Conservation (phyloP, 148 eudicot species). For the Polygonum maritimum region DNA sequence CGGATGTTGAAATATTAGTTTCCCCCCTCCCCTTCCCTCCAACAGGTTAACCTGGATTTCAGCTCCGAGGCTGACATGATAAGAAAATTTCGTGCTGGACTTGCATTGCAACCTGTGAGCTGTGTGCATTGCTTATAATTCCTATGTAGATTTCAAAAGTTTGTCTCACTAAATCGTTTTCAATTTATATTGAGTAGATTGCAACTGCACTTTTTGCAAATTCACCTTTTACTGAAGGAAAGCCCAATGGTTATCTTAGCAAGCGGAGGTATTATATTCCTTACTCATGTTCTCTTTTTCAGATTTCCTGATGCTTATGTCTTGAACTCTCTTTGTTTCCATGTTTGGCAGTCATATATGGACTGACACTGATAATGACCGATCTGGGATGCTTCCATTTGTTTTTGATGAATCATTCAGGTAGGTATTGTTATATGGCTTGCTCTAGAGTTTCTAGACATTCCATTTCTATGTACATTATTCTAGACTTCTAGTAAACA, state of each 20-base stretch:
- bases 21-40: background rate
- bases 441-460: background rate
- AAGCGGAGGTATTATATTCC: constrained; percentile 60
- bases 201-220: constrained; percentile 97
- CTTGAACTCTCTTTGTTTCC: constrained; percentile 13
- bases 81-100: constrained; percentile 90
- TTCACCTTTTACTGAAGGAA: constrained; percentile 98
- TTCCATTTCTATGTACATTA: background rate
- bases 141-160: background rate
- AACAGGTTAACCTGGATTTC: constrained; percentile 91
- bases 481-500: background rate
- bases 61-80: constrained; percentile 94
- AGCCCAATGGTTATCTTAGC: constrained; percentile 92
- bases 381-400: constrained; percentile 93
- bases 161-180: constrained; percentile 1
- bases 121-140: constrained; percentile 10
- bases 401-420: constrained; percentile 88
- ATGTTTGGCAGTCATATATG: constrained; percentile 63
- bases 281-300: background rate
- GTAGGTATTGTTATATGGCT: constrained; percentile 32
- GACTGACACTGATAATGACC: constrained; percentile 85
- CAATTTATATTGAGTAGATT: constrained; percentile 34
- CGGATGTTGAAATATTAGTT: constrained; percentile 11
- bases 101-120: constrained; percentile 95
- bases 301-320: constrained; percentile 7